Conservation (phyloP, 257 asterid genomes). For the Solanum pinnatisectum region DNA sequence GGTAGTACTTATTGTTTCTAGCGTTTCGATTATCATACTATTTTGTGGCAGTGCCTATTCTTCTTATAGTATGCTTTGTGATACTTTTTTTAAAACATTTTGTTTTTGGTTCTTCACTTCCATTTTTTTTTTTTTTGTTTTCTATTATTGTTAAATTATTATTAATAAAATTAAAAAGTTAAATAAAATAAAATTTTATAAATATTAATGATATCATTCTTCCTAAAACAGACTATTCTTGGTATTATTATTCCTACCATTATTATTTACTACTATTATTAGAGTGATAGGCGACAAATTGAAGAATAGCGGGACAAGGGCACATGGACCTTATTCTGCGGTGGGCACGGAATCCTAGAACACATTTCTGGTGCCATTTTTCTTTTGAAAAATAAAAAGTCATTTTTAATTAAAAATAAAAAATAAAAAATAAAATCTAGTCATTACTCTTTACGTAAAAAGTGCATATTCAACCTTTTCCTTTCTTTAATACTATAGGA, state of each 20-base stretch:
- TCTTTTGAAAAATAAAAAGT: background rate
- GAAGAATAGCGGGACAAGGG: background rate
- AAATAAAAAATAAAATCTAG: background rate
- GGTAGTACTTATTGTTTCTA: background rate
- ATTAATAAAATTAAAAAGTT: no score
- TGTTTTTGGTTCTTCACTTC: background rate
- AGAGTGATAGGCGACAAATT: background rate
- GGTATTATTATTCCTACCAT: background rate
- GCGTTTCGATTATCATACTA: no score
- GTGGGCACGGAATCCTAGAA: slow-evolving; percentile 19
- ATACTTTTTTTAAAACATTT: no score
- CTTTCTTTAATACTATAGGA: background rate
- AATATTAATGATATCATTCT: no score
- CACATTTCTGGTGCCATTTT: background rate
- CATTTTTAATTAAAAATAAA: background rate
- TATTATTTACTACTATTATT: background rate
- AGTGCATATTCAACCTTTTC: background rate
- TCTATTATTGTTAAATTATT: no score
- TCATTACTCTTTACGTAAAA: background rate
- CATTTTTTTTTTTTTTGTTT: no score
- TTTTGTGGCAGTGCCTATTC: background rate
- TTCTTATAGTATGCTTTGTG: no score
- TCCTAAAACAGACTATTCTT: background rate
- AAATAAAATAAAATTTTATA: no score
- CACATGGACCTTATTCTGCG: background rate